These are phyloP conservation scores for Bauhinia variegata DNA, from an alignment of 306 rosid species.

Conservation along the genomic window DNA sequence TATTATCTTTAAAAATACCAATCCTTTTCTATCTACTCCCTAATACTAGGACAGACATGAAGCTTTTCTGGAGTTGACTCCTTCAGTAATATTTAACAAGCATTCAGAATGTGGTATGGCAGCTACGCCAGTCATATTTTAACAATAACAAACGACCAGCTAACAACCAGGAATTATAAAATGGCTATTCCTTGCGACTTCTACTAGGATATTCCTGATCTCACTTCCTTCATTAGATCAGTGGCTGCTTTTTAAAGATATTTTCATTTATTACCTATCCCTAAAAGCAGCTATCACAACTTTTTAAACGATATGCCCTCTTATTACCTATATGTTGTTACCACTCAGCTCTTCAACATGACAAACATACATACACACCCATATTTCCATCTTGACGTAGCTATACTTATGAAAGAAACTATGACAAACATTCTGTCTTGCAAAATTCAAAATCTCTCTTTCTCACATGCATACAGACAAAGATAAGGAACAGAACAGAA, in stretches of 20 bases:
- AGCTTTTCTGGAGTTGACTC: background rate
- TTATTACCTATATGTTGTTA: conserved; percentile 11
- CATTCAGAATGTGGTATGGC: background rate
- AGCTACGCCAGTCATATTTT: conserved; percentile 10
- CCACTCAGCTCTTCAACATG: conserved; percentile 8
- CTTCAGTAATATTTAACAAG: background rate
- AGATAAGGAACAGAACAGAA: background rate
- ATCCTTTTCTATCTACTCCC: background rate
- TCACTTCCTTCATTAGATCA: background rate
- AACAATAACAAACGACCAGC: conserved; percentile 10
- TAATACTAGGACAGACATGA: conserved; percentile 11
- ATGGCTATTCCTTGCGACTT: conserved; percentile 2
- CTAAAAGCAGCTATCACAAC: too few relatives aligned
- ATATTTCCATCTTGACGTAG: too few relatives aligned
- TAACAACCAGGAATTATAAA: background rate
- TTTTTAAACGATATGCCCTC: background rate
- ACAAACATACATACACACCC: background rate
- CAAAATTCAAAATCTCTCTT: background rate
- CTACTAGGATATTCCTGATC: conserved; percentile 10
- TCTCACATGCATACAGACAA: background rate
- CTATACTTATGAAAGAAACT: too few relatives aligned
- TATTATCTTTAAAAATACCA: background rate
- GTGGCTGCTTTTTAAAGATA: too few relatives aligned
- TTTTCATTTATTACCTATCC: too few relatives aligned
- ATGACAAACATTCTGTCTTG: background rate